Base-by-base conservation (phyloP, 139 green algal species). In the Chlamydomonas sp. region DNA sequence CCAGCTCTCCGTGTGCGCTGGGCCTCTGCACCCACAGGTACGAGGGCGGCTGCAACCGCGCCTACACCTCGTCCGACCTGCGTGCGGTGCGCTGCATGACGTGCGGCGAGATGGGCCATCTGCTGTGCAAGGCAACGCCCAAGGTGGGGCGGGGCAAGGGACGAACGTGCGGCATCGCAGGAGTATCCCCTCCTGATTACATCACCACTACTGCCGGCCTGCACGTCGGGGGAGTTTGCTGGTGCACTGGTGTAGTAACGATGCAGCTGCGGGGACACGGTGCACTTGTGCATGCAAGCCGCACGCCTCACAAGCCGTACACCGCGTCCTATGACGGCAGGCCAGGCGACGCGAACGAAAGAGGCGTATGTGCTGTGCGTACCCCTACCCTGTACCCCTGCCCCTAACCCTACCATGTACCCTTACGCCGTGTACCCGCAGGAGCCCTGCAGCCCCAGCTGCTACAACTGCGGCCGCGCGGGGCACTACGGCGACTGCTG, bases 21-120 rank as follows among this genome's bases (percentile, higher is more conserved):
- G 0, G 6, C 63, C 14, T 0, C 63, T 66, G 68, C 58, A 9
- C 31, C 61, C 20, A 14, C 89, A 94, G 93, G 74, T 95, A 93
- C 82, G 92, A 95, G 68, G 92, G 93, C 68, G 93, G 90, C 60
- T 97, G 95, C 91, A 91, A 20, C 7, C 17, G 78, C 2, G 31
- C 78, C 2, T 97, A 97, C 91, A 62, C 60, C n/a, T 2, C 14
- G 0, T 60, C 77, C 9, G 95, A 98, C 91, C 83, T 98, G 74
- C 68, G 68, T 49, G 79, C 91, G 18, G 90, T 92, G 69, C 90
- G 90, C 58, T 98, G 96, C 92, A 93, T 92, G 84, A 82, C 92
- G 57, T 98, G 96, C 90, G 94, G 94, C 6, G 61, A 80, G 15
- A 63, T 71, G 1, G 96, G 96, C 1, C 96, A 98, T 87, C 81